Evolutionary conservation across 805 yeast species (phyloP), one percentile per base, ranked within the genome.

Genomic region (Candida sithepensis): DNA sequence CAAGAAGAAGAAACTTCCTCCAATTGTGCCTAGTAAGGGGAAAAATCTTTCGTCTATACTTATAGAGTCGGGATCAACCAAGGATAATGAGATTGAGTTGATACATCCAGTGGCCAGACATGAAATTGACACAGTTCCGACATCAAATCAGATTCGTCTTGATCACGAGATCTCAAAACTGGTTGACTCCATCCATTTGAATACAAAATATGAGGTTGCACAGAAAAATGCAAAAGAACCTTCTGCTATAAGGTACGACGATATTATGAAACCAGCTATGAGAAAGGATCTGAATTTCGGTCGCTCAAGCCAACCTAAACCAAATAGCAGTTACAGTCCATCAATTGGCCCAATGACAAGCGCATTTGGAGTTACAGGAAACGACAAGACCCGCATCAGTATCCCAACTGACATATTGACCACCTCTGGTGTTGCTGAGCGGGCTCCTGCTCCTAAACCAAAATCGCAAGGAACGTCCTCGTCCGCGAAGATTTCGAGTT

Each of bases 1-100:
- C 3, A 48, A 50, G 26, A 45, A 56, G 47, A 61, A 57, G 44
- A 64, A 58, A 38, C 24, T 53, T 12, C 59, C 61, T 2, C 66
- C 66, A 4, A 34, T 60, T 6, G 59, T 61, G 4, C 68, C 68
- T 6, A 53, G 45, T 48, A 64, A 64, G 47, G 58, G 51, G 16
- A 26, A 39, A 2, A 40, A 38, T 4, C 41, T 62, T 7, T 42
- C 48, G 14, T 37, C 37, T 12, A 6, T 52, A 14, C 19, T n/a
- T 20, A 7, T 14, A 16, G 16, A 12, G 4, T 21, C 38, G 2
- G 28, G 33, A 7, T 16, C 33, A 14, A 18, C 37, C 16, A 39
- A 36, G 23, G 43, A 28, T 4, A 26, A 21, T 23, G 53, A 48
- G 16, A 57, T 59, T 6, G 28, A 36, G 12, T 19, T 58, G 28